Conservation (phyloP, 1,284 basidiomycete genomes). For the Heterobasidion annosum region DNA sequence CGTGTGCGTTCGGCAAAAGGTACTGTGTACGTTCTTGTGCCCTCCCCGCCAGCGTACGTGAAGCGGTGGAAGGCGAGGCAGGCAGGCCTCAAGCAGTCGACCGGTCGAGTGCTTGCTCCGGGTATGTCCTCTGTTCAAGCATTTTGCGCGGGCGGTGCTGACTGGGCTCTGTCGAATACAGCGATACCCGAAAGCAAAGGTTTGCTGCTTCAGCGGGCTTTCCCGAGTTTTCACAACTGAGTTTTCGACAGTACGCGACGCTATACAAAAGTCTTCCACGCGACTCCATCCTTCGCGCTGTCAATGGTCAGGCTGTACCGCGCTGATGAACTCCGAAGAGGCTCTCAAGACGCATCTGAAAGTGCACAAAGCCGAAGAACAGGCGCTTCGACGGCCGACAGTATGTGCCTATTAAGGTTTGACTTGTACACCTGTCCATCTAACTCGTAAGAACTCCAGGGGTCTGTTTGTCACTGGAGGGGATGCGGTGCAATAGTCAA, state of each 20-base stretch:
- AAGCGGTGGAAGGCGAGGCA: slow-evolving; percentile 9
- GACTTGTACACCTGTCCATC: no score
- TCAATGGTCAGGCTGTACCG: slow-evolving; percentile 50
- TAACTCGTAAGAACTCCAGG: not conserved
- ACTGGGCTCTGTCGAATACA: not conserved
- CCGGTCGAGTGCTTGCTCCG: slow-evolving; percentile 4
- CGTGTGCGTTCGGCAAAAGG: not conserved
- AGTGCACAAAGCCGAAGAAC: slow-evolving; percentile 29
- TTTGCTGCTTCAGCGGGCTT: not conserved
- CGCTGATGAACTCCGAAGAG: slow-evolving; percentile 41
- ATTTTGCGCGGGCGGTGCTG: not conserved
- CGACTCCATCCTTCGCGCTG: slow-evolving; percentile 21
- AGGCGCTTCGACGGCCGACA: slow-evolving; percentile 16
- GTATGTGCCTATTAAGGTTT: not conserved
- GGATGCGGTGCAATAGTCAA: slow-evolving; percentile 8
- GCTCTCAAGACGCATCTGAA: slow-evolving; percentile 42
- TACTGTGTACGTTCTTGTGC: slow-evolving; percentile 10
- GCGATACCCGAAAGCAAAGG: not conserved
- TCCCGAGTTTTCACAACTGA: not conserved
- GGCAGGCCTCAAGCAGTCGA: slow-evolving; percentile 7
- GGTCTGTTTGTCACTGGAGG: not conserved
- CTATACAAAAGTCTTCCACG: not conserved
- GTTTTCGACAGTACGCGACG: not conserved
- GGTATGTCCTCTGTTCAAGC: not conserved
- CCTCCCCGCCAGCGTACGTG: slow-evolving; percentile 19